Evolutionary conservation across 495 filamentous ascomycete species (phyloP), one percentile per base, ranked within the genome.

Genomic region (Penicillium verhagenii): DNA sequence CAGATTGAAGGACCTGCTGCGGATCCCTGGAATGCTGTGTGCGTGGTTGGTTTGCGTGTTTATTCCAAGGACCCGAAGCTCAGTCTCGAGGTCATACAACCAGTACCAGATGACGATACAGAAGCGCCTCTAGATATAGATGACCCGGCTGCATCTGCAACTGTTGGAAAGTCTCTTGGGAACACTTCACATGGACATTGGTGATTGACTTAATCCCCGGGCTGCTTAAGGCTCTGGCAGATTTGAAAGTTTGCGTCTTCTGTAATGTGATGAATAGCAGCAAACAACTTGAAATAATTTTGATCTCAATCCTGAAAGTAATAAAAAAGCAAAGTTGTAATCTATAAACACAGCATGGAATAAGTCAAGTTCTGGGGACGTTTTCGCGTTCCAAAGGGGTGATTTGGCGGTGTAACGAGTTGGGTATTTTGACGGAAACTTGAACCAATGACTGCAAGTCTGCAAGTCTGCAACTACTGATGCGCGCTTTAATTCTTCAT

Each of bases 1-100:
- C 50, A 50, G 0, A 10, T 52, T 6, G 47, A 63, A 5, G 52
- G 49, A 11, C 52, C 57, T 26, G 33, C 55, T 25, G 47, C 52
- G 25, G 82, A 92, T 45, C 87, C 89, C 1, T 96, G 91, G 91
- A 94, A 95, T 66, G 90, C 91, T 0, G 83, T 93, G 0, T 90
- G 83, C 39, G 88, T 92, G 2, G 82, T 94, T 0, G 90, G 91
- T 0, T 63, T 96, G 42, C 77, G 86, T 26, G 83, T 96, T 1
- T 94, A 90, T 67, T 84, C 73, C 21, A 79, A 83, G 61, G 82
- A 84, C 53, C 70, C 74, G 6, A 70, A 73, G 38, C 71, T 84
- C 25, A 73, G 68, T 19, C 69, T 86, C 23, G 72, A 85, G 58
- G 80, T 84, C 26, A 62, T 84, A 2, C 71, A 74, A 20, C 79